Percentiles rank a stretch among this genome's conserved stretches.
phyloP scores from a whole-genome alignment of 805 yeast species.

The Ogataea ramenticola region DNA sequence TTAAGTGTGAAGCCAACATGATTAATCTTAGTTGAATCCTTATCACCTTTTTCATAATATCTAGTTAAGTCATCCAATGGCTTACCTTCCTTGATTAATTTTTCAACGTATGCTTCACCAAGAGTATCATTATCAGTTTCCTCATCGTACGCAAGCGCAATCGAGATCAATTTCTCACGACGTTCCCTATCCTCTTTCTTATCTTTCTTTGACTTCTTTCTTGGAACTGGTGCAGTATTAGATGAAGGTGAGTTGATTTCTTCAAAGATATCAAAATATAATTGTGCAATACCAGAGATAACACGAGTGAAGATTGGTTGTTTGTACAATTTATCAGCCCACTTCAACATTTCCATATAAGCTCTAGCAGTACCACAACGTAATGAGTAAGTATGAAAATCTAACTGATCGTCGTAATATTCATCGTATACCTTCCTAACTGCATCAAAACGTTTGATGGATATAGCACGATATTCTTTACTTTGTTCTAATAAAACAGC shows the following conservation, averaged over 20 bases:
- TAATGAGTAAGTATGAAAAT: slow-evolving; percentile 89
- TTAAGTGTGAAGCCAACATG: slow-evolving; percentile 38
- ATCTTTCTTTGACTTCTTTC: slow-evolving; percentile 38
- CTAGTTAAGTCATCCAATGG: slow-evolving; percentile 32
- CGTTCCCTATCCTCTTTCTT: slow-evolving; percentile 53
- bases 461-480: slow-evolving; percentile 52
- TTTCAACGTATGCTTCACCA: slow-evolving; percentile 36
- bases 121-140: slow-evolving; percentile 51
- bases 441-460: slow-evolving; percentile 71
- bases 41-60: slow-evolving; percentile 29
- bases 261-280: slow-evolving; percentile 39
- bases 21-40: slow-evolving; percentile 29
- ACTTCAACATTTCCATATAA: slow-evolving; percentile 64
- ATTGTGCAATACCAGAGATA: slow-evolving; percentile 51
- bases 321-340: slow-evolving; percentile 73
- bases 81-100: slow-evolving; percentile 19
- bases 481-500: slow-evolving; percentile 36
- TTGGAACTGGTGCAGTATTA: background rate
- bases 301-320: slow-evolving; percentile 72
- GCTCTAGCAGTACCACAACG: slow-evolving; percentile 87
- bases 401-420: slow-evolving; percentile 79
- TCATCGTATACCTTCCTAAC: slow-evolving; percentile 61
- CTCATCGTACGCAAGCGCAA: slow-evolving; percentile 26
- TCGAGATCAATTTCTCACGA: slow-evolving; percentile 44
- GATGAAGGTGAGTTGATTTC: slow-evolving; percentile 2